A percentile compares a stretch with the other conserved stretches of the same genome.
These are phyloP conservation scores for Umbelopsis isabellina DNA, from an alignment of 192 early-diverging fungal genomes.

Conservation along the genomic window DNA sequence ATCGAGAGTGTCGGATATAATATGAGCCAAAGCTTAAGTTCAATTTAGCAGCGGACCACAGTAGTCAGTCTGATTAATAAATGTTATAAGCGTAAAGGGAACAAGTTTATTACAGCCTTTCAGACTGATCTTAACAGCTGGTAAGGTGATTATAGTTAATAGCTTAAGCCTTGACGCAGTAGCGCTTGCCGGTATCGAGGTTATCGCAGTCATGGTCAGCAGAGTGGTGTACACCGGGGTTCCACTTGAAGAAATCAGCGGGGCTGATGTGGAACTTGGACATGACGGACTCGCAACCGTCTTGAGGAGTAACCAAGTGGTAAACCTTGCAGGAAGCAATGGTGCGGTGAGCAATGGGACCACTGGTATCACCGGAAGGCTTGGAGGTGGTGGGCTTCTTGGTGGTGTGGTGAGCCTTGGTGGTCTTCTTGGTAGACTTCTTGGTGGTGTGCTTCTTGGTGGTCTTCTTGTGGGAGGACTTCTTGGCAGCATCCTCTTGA, in stretches of 20 bases:
- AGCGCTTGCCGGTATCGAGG: conserved; percentile 39
- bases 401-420: conserved; percentile 20
- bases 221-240: conserved; percentile 34
- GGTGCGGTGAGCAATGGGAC: conserved; percentile 29
- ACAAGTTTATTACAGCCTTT: neutral
- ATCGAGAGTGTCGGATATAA: too few species aligned
- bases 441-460: neutral
- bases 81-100: too few species aligned
- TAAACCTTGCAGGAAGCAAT: conserved; percentile 36
- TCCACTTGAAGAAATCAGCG: conserved; percentile 35
- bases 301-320: conserved; percentile 15
- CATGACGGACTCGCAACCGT: conserved; percentile 24
- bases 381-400: neutral
- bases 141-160: neutral
- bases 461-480: conserved; percentile 1
- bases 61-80: too few species aligned
- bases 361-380: conserved; percentile 16
- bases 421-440: conserved; percentile 22
- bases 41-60: too few species aligned
- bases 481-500: conserved; percentile 19
- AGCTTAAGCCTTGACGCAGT: conserved; percentile 31
- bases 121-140: neutral
- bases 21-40: too few species aligned
- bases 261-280: conserved; percentile 21
- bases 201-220: conserved; percentile 37